Evolutionary conservation across 305 asterid species (phyloP).

Genomic region (Solanum hybrid): DNA sequence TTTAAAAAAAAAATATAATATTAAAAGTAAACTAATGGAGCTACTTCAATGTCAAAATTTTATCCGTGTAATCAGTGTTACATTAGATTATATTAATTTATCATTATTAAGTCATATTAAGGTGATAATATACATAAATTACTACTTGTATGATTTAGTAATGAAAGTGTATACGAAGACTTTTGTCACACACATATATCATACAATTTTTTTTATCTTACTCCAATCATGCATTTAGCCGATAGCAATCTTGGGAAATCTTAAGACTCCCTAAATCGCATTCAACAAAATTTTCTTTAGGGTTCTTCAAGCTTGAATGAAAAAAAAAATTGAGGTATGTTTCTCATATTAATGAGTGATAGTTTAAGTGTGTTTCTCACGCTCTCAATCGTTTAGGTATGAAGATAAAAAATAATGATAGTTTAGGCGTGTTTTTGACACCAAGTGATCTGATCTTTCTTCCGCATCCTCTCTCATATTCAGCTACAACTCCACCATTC

Average conservation of each 20-base stretch:
- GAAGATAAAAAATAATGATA: not conserved
- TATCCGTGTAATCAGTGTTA: not conserved
- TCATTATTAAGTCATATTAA: not conserved
- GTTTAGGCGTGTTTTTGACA: no score
- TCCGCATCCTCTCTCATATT: not conserved
- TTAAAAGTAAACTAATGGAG: not conserved
- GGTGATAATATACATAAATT: not conserved
- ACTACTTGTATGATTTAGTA: not conserved
- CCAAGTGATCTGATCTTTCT: not conserved
- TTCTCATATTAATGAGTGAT: not conserved
- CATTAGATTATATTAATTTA: not conserved
- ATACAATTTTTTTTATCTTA: not conserved
- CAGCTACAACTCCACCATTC: not conserved
- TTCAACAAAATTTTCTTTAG: not conserved
- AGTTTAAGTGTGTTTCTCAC: not conserved
- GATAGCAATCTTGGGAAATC: not conserved
- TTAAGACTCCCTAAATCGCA: not conserved
- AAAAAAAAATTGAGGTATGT: not conserved
- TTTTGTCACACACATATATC: not conserved
- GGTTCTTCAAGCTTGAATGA: not conserved
- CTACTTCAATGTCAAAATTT: not conserved
- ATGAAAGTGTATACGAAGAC: not conserved
- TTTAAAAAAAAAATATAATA: not conserved
- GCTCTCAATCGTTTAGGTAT: not conserved
- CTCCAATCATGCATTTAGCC: not conserved